Base-by-base conservation (phyloP, 2,329 filamentous ascomycete genomes). In the Stagonosporopsis rhizophila region DNA sequence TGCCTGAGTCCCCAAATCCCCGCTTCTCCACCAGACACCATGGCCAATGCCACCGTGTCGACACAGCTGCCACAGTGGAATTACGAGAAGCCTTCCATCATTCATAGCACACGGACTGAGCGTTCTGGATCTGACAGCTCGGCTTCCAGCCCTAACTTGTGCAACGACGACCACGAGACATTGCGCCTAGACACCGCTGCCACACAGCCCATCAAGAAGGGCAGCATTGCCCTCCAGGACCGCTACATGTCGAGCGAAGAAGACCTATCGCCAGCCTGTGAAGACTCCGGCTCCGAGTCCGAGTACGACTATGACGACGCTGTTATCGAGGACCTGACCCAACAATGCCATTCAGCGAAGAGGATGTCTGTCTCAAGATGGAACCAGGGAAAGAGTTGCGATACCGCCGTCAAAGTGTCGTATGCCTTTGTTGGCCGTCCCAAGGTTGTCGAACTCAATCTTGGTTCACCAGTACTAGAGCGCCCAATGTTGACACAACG, bases 231-330 rank as follows among this genome's bases (percentile, higher is more conserved):
- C 45, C 65, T 76, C 56, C 73, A 76, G 49, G 68, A 76, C 38
- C 68, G 72, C 19, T 77, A 77, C 56, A 67, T 76, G 35, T 76
- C 73, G 6, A 75, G 72, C 47, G 75, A 77, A 46, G 75, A 77
- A 50, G 73, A 75, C 52, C 67, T 76, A 11, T 75, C 71, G 6
- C 73, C 74, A 9, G 70, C 71, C 58, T 74, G 74, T 51, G 65
- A 73, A 42, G 68, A 62, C 44, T 69, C 66, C 0, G 54, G 32
- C 38, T 70, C 67, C 0, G 70, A 69, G 12, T 67, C 61, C 34
- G 68, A 69, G 22, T 68, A 67, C 52, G 71, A 74, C 60, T 73
- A 69, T 45, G 73, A 72, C 41, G 64, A 68, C 15, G 72, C 60
- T 3, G 68, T 69, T 20, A 66, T 72, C 39, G 66, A 72, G 42